These are phyloP conservation scores for Caloboletus firmus DNA, from an alignment of 1,284 basidiomycete species.

Conservation along the genomic window DNA sequence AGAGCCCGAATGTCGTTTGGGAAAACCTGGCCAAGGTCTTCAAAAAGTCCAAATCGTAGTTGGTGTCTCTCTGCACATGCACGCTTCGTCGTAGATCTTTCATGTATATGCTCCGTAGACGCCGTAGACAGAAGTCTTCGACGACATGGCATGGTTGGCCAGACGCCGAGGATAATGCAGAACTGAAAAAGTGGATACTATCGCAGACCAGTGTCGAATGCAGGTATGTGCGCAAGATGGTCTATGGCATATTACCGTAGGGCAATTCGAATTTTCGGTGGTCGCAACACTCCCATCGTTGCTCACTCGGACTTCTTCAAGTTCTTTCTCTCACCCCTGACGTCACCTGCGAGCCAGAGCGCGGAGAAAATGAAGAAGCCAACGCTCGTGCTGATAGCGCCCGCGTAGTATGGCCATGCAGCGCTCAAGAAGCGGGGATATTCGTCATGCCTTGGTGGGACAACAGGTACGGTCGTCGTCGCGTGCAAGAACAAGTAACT, in stretches of 20 bases:
- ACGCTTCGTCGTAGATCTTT: constrained; percentile 21
- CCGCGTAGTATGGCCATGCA: constrained; percentile 93
- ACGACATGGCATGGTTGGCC: constrained; percentile 2
- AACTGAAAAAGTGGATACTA: constrained; percentile 7
- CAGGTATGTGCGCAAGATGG: constrained; percentile 23
- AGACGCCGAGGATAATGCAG: not conserved
- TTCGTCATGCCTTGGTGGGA: constrained; percentile 92
- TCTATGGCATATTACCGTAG: constrained; percentile 9
- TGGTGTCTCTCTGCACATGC: not conserved
- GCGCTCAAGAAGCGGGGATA: constrained; percentile 93
- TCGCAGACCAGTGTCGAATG: constrained; percentile 7
- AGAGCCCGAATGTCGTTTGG: constrained; percentile 92
- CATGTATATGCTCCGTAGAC: constrained; percentile 31
- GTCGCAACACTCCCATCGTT: not conserved
- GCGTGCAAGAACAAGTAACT: constrained; percentile 75
- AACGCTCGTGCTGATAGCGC: constrained; percentile 82
- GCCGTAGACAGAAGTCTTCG: constrained; percentile 8
- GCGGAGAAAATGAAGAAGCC: constrained; percentile 83
- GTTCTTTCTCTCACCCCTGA: constrained; percentile 45
- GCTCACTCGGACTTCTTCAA: constrained; percentile 51
- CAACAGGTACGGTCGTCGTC: constrained; percentile 80
- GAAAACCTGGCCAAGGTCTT: constrained; percentile 73
- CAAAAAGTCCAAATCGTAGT: constrained; percentile 24
- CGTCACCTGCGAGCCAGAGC: constrained; percentile 83
- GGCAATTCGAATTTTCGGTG: constrained; percentile 9